phyloP scores from a whole-genome alignment of 371 early-diverging fungal species.

The Rhizopus delemar region DNA sequence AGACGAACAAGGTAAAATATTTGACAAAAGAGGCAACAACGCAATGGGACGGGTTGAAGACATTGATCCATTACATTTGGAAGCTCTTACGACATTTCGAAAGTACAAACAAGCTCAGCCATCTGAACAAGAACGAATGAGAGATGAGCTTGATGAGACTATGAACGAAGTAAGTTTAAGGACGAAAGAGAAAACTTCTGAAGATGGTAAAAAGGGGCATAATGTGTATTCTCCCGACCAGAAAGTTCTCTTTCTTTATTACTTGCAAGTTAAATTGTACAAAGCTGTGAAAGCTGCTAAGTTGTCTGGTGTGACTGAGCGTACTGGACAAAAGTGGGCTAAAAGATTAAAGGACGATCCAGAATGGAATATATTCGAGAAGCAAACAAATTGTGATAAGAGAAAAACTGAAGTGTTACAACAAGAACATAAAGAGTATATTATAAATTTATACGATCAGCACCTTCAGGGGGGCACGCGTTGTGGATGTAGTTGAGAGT shows the following conservation, averaged over 20 bases:
- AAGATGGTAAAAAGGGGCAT: background rate
- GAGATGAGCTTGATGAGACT: constrained; percentile 12
- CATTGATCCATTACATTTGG: constrained; percentile 12
- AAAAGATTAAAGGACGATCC: constrained; percentile 12
- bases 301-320: constrained; percentile 12
- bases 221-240: constrained; percentile 14
- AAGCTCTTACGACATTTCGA: constrained; percentile 12
- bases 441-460: constrained; percentile 13
- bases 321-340: constrained; percentile 13
- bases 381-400: constrained; percentile 10
- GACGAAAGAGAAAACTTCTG: background rate
- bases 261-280: constrained; percentile 12
- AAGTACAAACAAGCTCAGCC: constrained; percentile 17
- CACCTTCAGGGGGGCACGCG: background rate
- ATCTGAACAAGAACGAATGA: constrained; percentile 17
- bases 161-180: constrained; percentile 7
- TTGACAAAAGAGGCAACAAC: constrained; percentile 5
- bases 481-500: constrained; percentile 6
- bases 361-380: constrained; percentile 13
- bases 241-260: constrained; percentile 11
- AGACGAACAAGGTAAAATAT: constrained; percentile 3
- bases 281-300: constrained; percentile 12
- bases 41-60: constrained; percentile 10
- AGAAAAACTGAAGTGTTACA: constrained; percentile 9
- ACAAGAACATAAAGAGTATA: constrained; percentile 14